These are phyloP conservation scores for Penicillium lagena DNA, from an alignment of 495 filamentous ascomycete genomes.

Conservation along the genomic window DNA sequence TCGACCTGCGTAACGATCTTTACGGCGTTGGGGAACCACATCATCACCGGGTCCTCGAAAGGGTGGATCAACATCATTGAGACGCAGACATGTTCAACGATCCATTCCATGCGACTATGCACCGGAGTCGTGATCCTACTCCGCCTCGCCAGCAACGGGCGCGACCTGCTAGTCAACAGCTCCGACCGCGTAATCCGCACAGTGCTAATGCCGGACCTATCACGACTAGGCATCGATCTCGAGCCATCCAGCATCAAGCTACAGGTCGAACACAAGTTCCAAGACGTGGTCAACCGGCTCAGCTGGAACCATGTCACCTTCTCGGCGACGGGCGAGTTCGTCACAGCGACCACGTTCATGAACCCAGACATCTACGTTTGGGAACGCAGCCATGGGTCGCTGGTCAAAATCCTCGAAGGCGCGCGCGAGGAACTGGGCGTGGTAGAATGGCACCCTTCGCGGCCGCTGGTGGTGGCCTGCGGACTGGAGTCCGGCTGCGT, in stretches of 20 bases:
- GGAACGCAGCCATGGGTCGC: slow-evolving; percentile 87
- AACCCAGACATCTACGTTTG: slow-evolving; percentile 98
- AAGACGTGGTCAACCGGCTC: slow-evolving; percentile 90
- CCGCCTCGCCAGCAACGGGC: slow-evolving; percentile 74
- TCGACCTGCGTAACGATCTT: slow-evolving; percentile 89
- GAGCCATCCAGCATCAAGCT: slow-evolving; percentile 58
- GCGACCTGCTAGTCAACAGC: slow-evolving; percentile 81
- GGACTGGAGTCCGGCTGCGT: slow-evolving; percentile 85
- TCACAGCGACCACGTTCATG: slow-evolving; percentile 89
- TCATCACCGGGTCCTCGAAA: slow-evolving; percentile 87
- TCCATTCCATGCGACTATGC: slow-evolving; percentile 81
- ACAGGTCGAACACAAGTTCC: slow-evolving; percentile 94
- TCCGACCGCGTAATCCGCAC: slow-evolving; percentile 91
- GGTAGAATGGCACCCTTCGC: slow-evolving; percentile 92
- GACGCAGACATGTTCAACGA: slow-evolving; percentile 65
- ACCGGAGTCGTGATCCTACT: slow-evolving; percentile 84
- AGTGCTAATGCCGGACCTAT: slow-evolving; percentile 65
- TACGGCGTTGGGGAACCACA: slow-evolving; percentile 74
- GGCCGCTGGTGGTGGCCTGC: slow-evolving; percentile 82
- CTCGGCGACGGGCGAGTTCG: slow-evolving; percentile 78
- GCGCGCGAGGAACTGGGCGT: slow-evolving; percentile 91
- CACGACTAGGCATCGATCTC: slow-evolving; percentile 39
- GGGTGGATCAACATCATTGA: slow-evolving; percentile 94
- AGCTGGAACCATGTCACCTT: slow-evolving; percentile 96
- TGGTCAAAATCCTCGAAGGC: slow-evolving; percentile 93